Base-by-base conservation (phyloP, 1,139 yeast genomes). In the Hemisphaericaspora lyxosophila region DNA sequence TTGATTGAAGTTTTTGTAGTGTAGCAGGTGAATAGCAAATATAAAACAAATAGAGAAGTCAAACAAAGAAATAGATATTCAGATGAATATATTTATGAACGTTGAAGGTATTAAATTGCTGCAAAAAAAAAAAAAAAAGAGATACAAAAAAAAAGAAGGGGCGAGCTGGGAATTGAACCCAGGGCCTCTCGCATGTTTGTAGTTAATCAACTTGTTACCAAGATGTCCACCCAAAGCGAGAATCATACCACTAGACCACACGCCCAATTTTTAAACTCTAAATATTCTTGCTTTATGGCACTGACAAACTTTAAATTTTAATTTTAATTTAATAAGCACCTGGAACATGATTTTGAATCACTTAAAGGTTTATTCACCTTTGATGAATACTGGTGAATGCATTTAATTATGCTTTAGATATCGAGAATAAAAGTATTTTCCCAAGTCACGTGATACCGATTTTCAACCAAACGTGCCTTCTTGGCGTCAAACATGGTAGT, bases 1-100 rank as follows among this genome's bases (percentile, higher is more conserved):
- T 61, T 85, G 37, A 68, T 85, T 15, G 90, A 85, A 50, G 85
- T 86, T 2, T 75, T 82, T 44, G 89, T 85, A 12, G 66, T 66
- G 15, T 62, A 47, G 11, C 4, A 15, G 29, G 6, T 41, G 29
- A 39, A 26, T 22, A 26, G 19, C 15, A 26, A 17, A 27, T 7
- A 11, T 15, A 26, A 15, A 23, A 31, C 7, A 22, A 19, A 4
- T 16, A 13, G 14, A 26, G 13, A 20, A n/a, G n/a, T n/a, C n/a
- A n/a, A n/a, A n/a, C n/a, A n/a, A n/a, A n/a, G 23, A 26, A 16
- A 20, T 20, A 20, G 3, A 20, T 20, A 31, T 18, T 6, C n/a
- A 14, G 7, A 16, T 19, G 7, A 17, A 17, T 14, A 26, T 8
- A 12, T n/a, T n/a, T n/a, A n/a, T n/a, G n/a, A n/a, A n/a, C n/a